Evolutionary conservation across 192 early-diverging fungal genomes (phyloP), one percentile per base, ranked within the genome.

Genomic region (Dissophora ornata): DNA sequence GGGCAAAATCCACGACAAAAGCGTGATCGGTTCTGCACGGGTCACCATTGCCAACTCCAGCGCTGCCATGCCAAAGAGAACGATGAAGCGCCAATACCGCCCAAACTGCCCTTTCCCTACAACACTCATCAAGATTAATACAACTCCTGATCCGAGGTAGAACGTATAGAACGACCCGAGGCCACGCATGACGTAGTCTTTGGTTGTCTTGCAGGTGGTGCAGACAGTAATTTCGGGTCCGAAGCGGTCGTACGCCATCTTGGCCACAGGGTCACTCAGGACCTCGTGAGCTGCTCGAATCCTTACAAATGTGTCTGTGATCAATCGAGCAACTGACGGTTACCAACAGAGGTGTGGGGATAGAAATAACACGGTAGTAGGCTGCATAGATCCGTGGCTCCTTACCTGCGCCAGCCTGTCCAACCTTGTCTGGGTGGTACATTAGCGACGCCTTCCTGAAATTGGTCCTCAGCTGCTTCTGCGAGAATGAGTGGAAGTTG

Each of bases 61-160:
- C 34, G 70, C 81, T 4, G 69, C 83, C 71, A 84, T 69, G 12
- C 70, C 68, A 62, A 79, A 79, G 25, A 84, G 69, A n/a, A 68
- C 75, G 28, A 80, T 61, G 51, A 84, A 71, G 19, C 83, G 62
- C 83, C 83, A 84, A 42, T 71, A 84, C 6, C 77, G 69, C 36
- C 75, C 83, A 65, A 84, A 84, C 57, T 84, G 77, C 3, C 75
- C 83, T 56, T 84, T 84, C 16, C 83, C 83, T 6, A 84, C 45
- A 33, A 84, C 60, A 38, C 81, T 82, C 57, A 84, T 56, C 16
- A 84, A 25, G 5, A 81, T 29, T 12, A 84, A 46, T 9, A 84
- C 30, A 15, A 79, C 57, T 4, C 83, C 80, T 4, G 80, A 67
- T 1, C 83, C 71, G 16, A 77, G 10, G 44, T 84, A 84, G 51